These are phyloP conservation scores for Rhodotorula sp. DNA, from an alignment of 1,284 basidiomycete genomes.

Conservation along the genomic window DNA sequence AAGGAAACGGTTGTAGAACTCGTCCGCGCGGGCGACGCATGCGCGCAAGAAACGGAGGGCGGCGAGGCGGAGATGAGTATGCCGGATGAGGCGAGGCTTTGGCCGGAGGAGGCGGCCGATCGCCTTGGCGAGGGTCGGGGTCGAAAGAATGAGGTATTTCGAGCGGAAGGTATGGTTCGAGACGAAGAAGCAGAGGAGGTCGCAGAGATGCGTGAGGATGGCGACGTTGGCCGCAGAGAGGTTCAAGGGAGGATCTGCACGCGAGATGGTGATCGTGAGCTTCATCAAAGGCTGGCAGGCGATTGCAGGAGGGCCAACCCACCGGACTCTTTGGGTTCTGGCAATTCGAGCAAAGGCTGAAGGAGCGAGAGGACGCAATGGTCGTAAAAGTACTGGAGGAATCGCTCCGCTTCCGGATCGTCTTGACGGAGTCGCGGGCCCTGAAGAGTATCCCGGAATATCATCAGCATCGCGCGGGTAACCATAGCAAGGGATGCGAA, in stretches of 20 bases:
- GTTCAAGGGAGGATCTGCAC: constrained; percentile 25
- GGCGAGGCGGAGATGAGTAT: constrained; percentile 86
- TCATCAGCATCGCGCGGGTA: not conserved
- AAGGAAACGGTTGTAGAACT: constrained; percentile 78
- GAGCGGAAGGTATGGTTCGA: constrained; percentile 79
- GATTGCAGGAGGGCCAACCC: not conserved
- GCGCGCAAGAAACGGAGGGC: constrained; percentile 87
- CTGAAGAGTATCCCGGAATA: not conserved
- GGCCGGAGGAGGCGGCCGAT: constrained; percentile 67
- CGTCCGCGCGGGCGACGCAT: constrained; percentile 78
- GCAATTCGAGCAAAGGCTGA: constrained; percentile 71
- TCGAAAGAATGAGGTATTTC: constrained; percentile 83
- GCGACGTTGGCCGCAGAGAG: constrained; percentile 31
- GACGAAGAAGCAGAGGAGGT: constrained; percentile 84
- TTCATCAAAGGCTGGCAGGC: not conserved
- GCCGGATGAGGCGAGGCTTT: constrained; percentile 58
- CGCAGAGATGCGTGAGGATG: constrained; percentile 53
- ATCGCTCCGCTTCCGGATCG: constrained; percentile 79
- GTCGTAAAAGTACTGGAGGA: constrained; percentile 87
- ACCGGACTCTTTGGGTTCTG: constrained; percentile 59
- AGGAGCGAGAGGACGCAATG: constrained; percentile 70
- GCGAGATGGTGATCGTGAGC: not conserved
- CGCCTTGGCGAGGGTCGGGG: constrained; percentile 63
- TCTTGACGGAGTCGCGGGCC: constrained; percentile 53
- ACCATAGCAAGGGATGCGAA: not conserved